Base-by-base conservation (phyloP, 2,329 filamentous ascomycete species). In the Cryphonectria japonica region DNA sequence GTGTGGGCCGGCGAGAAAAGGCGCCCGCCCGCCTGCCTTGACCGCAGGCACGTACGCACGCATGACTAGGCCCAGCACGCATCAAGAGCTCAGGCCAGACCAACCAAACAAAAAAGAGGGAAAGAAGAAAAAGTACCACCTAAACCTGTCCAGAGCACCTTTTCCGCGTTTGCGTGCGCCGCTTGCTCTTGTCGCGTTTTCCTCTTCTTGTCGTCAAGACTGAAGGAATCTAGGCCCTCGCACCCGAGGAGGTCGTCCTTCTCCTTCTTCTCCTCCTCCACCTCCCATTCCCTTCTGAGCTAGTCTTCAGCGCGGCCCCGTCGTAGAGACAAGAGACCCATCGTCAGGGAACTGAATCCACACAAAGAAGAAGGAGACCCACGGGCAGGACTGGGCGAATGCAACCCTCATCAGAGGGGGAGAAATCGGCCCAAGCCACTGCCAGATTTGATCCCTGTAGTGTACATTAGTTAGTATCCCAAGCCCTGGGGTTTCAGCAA, bases 1-100 rank as follows among this genome's bases (percentile, higher is more conserved):
- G 59, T 41, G 54, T 13, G 52, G 8, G 6, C 46, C 32, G 67
- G 67, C 67, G 54, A 57, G 29, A 62, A 68, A 68, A 41, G 50
- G 59, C 41, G 67, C 67, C 67, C 67, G 67, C 59, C 19, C 41
- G 54, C 7, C 39, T 37, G 9, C 46, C 46, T 50, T n/a, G 46
- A n/a, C 46, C 46, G 46, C 46, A 50, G 46, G 46, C 46, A 50
- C 22, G 46, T 22, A 50, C 22, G 46, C 46, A 50, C 22, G 46
- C 46, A 50, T 11, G 46, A 50, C 46, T 5, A 46, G 43, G 43
- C 43, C 16, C 43, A 22, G 43, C 34, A 6, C 34, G 43, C 43
- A 26, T 14, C 41, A 5, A 19, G 41, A 6, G 41, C 14, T 26
- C 26, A 26, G 26, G 26, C 16, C 43, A 16, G 7, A 46, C 46